Evolutionary conservation across 768 basidiomycete species (phyloP).

Genomic region (Cystobasidium tubakii): DNA sequence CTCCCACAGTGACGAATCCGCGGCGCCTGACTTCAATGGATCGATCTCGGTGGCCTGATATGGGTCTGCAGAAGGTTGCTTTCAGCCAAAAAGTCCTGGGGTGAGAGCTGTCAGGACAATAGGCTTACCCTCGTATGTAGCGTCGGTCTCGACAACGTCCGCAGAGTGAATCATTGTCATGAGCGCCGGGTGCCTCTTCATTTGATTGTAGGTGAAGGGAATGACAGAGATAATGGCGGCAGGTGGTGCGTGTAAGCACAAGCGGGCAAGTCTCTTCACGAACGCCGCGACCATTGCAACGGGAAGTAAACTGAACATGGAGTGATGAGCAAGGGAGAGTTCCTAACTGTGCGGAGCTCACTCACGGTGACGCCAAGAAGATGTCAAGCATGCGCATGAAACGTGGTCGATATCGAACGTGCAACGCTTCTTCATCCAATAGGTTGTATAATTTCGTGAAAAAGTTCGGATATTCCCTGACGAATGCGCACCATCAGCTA

Average conservation of each 20-base stretch:
- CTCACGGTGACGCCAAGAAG: conserved; percentile 85
- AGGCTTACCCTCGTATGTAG: conserved; percentile 39
- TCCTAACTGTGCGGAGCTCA: conserved; percentile 38
- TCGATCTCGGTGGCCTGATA: conserved; percentile 64
- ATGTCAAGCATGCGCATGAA: conserved; percentile 89
- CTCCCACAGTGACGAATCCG: conserved; percentile 90
- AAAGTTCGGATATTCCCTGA: conserved; percentile 90
- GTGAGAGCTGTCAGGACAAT: too few species aligned
- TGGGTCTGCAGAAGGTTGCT: conserved; percentile 55
- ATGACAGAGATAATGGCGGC: conserved; percentile 83
- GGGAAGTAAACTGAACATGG: conserved; percentile 65
- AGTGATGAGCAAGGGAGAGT: not conserved
- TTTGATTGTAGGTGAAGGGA: conserved; percentile 87
- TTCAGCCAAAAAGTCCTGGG: too few species aligned
- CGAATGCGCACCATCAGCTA: not conserved
- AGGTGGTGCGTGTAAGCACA: conserved; percentile 79
- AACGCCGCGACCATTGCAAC: conserved; percentile 89
- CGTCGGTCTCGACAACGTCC: conserved; percentile 41
- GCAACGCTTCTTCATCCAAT: conserved; percentile 77
- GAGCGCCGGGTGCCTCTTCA: conserved; percentile 82
- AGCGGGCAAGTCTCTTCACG: conserved; percentile 77
- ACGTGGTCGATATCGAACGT: conserved; percentile 83
- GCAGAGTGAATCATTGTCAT: conserved; percentile 83
- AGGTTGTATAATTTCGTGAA: conserved; percentile 86
- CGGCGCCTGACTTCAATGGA: conserved; percentile 69